Percentiles rank a stretch among this genome's conserved stretches.
Evolutionary conservation across 148 eudicot genomes (phyloP).

Genomic region (Vaccinium macrocarpon): DNA sequence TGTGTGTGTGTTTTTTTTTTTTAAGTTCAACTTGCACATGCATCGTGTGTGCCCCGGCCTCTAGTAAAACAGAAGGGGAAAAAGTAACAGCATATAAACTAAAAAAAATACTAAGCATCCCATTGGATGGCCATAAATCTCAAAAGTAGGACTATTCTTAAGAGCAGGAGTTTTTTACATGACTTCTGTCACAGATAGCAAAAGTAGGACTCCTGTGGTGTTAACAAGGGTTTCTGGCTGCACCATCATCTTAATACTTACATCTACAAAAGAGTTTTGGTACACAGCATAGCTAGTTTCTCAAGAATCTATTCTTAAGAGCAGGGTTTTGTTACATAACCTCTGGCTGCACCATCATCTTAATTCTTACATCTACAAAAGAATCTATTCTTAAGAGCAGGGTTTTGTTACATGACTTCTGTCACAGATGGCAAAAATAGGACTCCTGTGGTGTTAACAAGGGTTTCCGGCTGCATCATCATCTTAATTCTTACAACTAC

Average conservation of each 20-base stretch:
- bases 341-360: background rate
- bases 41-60: no score
- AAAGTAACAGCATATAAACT: background rate
- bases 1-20: no score
- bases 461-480: background rate
- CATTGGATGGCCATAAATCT: background rate
- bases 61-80: no score
- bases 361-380: background rate
- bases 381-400: background rate
- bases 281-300: no score
- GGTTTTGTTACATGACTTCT: background rate
- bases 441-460: no score
- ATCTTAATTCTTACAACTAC: background rate
- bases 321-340: background rate
- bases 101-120: background rate
- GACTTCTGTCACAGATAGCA: background rate
- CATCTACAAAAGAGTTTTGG: background rate
- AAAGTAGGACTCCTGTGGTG: background rate
- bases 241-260: background rate
- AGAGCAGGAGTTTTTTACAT: background rate
- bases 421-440: background rate
- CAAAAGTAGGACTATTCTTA: constrained; percentile 1
- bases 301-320: background rate
- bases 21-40: no score
- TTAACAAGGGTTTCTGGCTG: no score